Percentiles rank a stretch among this genome's conserved stretches.
phyloP scores from a whole-genome alignment of 768 basidiomycete genomes.

The Tulasnella sp. region DNA sequence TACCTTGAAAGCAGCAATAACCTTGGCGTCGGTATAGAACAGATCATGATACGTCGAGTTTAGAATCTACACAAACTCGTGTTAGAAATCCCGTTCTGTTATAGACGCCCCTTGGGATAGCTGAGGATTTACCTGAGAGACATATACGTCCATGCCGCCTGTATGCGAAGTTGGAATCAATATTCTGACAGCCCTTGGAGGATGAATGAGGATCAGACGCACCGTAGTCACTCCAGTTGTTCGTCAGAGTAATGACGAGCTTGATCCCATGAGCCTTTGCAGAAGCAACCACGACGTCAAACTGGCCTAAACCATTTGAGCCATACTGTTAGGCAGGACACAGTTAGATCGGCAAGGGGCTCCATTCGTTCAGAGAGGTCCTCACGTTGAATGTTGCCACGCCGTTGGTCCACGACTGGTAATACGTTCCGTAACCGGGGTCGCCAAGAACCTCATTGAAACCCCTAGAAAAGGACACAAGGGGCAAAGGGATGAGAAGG shows the following conservation, averaged over 20 bases:
- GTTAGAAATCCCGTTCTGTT: background rate
- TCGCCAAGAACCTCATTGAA: constrained; percentile 45
- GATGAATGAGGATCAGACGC: too few relatives aligned
- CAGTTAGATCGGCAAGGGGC: constrained; percentile 20
- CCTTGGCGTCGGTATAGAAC: constrained; percentile 47
- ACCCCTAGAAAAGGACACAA: constrained; percentile 23
- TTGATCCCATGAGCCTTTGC: constrained; percentile 52
- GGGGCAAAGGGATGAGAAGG: too few relatives aligned
- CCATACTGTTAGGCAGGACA: constrained; percentile 40
- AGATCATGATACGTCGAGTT: constrained; percentile 35
- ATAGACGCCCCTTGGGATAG: background rate
- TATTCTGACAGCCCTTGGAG: too few relatives aligned
- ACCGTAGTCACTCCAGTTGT: constrained; percentile 33
- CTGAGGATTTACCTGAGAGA: constrained; percentile 33
- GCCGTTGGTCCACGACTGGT: constrained; percentile 43
- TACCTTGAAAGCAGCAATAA: constrained; percentile 39
- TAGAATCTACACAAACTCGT: background rate
- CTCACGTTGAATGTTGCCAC: constrained; percentile 40
- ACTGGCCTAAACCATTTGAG: constrained; percentile 35
- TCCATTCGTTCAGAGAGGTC: too few relatives aligned
- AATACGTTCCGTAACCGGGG: constrained; percentile 38
- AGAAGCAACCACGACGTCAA: constrained; percentile 41
- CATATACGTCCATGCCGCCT: constrained; percentile 55
- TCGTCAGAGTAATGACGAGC: constrained; percentile 42
- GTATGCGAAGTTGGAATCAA: background rate